Base-by-base conservation (phyloP, 2,329 filamentous ascomycete species). In the Pseudogymnoascus sp. region DNA sequence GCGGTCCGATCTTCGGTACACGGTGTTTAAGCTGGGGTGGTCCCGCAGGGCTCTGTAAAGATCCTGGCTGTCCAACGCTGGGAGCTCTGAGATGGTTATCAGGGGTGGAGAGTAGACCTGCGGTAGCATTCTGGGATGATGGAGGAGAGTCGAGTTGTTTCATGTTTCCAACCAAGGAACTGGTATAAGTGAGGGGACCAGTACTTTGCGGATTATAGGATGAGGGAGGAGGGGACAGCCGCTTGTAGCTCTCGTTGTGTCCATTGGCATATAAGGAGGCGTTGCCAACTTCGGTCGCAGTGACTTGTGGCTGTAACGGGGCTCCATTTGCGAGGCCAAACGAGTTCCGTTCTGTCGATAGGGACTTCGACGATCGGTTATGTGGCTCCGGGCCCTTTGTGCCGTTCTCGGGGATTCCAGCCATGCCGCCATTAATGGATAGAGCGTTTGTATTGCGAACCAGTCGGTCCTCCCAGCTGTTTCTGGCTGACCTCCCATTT, bases 21-120 rank as follows among this genome's bases (percentile, higher is more conserved):
- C 96, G 91, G 26, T 96, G 90, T 73, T 88, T 88, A 58, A 93
- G 77, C 61, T 83, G 81, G 17, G 82, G 75, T 33, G 79, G 77
- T 11, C 79, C 78, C 7, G 6, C 57, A 39, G 57, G n/a, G 15
- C 10, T 54, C n/a, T 29, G 47, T 21, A 29, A 33, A 5, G 47
- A 54, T 10, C 47, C 47, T n/a, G 40, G 31, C 10, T 29, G 47
- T 33, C 76, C n/a, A 83, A 81, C 1, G 80, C 75, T 10, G 80
- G 58, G 77, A 31, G 75, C 71, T 31, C 73, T 74, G 37, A 74
- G 70, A 41, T 72, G 72, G 15, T 74, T 68, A 31, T 71, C 69
- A 8, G 88, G 85, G 1, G 88, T 85, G 1, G 87, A 88, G 66
- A 86, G 84, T 69, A 85, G 79, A 64, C 88, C 82, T 15, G 79